Conservation (phyloP, 345 rosid species). For the Corchorus capsularis region DNA sequence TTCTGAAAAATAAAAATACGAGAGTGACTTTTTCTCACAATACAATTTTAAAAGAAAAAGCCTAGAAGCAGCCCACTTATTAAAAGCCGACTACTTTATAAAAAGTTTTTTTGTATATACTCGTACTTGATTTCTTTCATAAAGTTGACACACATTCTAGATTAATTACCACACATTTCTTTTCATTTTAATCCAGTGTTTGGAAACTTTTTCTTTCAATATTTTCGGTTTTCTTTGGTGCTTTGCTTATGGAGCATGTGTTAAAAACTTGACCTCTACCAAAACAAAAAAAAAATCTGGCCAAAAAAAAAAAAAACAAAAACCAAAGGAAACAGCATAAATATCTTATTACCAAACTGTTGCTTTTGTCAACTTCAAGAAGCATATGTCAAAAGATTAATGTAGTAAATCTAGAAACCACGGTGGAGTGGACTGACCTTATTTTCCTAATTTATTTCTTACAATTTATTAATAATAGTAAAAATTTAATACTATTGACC, state of each 20-base stretch:
- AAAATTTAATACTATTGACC: no score
- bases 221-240: neutral
- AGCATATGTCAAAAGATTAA: neutral
- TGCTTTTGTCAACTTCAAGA: neutral
- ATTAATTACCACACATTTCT: neutral
- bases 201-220: neutral
- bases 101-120: conserved; percentile 4
- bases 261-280: no score
- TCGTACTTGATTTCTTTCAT: neutral
- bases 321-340: no score
- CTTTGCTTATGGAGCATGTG: no score
- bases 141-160: conserved; percentile 14
- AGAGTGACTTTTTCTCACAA: neutral
- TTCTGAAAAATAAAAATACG: neutral
- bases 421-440: neutral
- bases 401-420: no score
- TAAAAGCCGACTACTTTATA: conserved; percentile 18
- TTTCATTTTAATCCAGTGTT: neutral
- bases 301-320: no score
- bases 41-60: neutral
- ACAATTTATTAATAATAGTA: no score
- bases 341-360: neutral
- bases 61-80: neutral
- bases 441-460: no score
- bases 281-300: no score